Evolutionary conservation across 176 grass and related monocot species (phyloP).

Genomic region (Hsuehochloa calcarea): DNA sequence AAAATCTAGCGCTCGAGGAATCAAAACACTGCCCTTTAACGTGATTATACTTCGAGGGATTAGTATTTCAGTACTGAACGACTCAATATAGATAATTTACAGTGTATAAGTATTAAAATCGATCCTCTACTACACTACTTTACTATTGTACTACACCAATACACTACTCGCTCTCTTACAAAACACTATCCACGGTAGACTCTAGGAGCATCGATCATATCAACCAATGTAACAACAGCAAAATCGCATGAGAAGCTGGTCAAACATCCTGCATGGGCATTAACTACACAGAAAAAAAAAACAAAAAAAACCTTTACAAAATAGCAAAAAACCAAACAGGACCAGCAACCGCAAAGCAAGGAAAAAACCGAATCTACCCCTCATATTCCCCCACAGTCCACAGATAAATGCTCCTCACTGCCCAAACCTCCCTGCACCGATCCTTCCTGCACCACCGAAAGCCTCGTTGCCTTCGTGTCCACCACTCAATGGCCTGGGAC

Average conservation of each 20-base stretch:
- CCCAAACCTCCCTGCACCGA: neutral
- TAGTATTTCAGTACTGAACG: too few species aligned
- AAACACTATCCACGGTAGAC: too few species aligned
- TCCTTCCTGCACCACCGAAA: neutral
- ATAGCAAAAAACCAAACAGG: neutral
- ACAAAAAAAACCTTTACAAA: too few species aligned
- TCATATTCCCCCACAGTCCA: constrained; percentile 3
- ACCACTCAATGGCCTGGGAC: neutral
- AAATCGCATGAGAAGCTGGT: neutral
- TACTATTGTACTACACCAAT: too few species aligned
- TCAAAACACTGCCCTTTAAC: neutral
- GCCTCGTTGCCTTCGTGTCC: neutral
- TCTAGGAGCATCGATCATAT: neutral
- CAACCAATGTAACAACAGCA: neutral
- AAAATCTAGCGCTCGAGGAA: neutral
- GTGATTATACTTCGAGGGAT: neutral
- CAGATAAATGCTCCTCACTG: neutral
- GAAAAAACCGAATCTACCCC: constrained; percentile 10
- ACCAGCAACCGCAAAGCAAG: neutral
- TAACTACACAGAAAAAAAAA: neutral
- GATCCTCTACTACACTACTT: too few species aligned
- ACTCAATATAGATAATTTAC: too few species aligned
- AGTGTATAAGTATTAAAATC: too few species aligned
- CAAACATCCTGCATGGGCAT: neutral
- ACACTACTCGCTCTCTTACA: too few species aligned